Evolutionary conservation across 2,329 filamentous ascomycete genomes (phyloP), one percentile per base, ranked within the genome.

Genomic region (Fusarium denticulatum): DNA sequence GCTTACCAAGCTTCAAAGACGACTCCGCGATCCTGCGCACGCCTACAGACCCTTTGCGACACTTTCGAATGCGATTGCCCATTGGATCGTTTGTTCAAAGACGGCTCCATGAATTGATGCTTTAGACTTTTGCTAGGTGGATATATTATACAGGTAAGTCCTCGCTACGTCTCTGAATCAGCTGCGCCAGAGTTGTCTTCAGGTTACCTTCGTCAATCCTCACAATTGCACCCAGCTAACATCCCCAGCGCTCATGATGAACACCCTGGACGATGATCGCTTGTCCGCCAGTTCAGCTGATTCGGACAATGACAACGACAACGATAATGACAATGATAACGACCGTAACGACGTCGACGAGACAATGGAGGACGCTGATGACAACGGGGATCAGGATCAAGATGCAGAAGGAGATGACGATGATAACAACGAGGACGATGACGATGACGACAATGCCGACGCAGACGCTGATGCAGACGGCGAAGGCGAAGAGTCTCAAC

Each of bases 321-420:
- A 81, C 11, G 79, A 83, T 74, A 88, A 89, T 64, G 85, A 85
- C 61, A 88, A 91, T 73, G 88, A 90, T 32, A 79, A 80, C 45
- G 76, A 79, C 28, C 71, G 73, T 28, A 63, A 68, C 73, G 88
- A 89, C 61, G 85, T 85, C 64, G 88, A 91, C 74, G 88, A 90
- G 77, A 83, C 88, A 40, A 90, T 90, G 87, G 88, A 90, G 49
- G 85, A 81, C 50, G 80, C 80, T n/a, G 77, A 79, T 11, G 76
- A 77, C 14, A 79, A 82, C 3, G 78, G 81, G 26, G 80, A 85
- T 7, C 79, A 83, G 9, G 78, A 82, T 22, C 79, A 83, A 12
- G 80, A 83, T 1, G 77, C 36, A n/a, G 50, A 55, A 30, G 50
- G 78, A 4, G 56, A 59, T 7, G 56, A 65, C 16, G 76, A 77